These are phyloP conservation scores for Apiosordaria backusii DNA, from an alignment of 495 filamentous ascomycete genomes.

Conservation along the genomic window DNA sequence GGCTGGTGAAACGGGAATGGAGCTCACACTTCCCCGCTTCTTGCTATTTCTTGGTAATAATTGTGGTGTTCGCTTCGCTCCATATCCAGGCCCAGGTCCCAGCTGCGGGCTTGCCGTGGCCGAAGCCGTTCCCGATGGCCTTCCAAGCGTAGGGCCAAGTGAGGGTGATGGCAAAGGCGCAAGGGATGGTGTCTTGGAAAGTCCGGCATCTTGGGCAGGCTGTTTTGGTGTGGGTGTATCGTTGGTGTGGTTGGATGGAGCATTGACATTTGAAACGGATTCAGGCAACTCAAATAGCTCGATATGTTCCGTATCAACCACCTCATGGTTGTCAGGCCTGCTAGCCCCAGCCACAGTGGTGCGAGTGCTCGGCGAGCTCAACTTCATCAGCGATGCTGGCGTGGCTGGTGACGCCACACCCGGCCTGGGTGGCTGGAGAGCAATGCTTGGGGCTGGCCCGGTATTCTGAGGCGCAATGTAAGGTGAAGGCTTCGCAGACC, in stretches of 20 bases:
- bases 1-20: slow-evolving; percentile 75
- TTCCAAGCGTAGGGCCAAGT: slow-evolving; percentile 38
- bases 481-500: slow-evolving; percentile 48
- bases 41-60: slow-evolving; percentile 47
- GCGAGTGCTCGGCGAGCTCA: slow-evolving; percentile 43
- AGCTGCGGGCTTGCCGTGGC: slow-evolving; percentile 56
- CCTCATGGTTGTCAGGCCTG: slow-evolving; percentile 33
- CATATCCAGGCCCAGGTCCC: slow-evolving; percentile 34
- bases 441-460: slow-evolving; percentile 18
- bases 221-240: slow-evolving; percentile 30
- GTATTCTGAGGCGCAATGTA: slow-evolving; percentile 42
- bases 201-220: slow-evolving; percentile 29
- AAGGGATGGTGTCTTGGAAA: slow-evolving; percentile 37
- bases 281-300: slow-evolving; percentile 66
- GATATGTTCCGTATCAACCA: slow-evolving; percentile 55
- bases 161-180: slow-evolving; percentile 47
- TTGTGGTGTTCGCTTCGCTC: slow-evolving; percentile 44
- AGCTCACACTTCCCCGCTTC: slow-evolving; percentile 73
- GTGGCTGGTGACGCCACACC: slow-evolving; percentile 61
- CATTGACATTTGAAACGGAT: slow-evolving; percentile 43
- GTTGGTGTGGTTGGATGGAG: slow-evolving; percentile 45
- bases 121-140: slow-evolving; percentile 35
- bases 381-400: slow-evolving; percentile 79
- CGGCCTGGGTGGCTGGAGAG: slow-evolving; percentile 24
- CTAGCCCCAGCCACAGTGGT: slow-evolving; percentile 29